Evolutionary conservation across 495 filamentous ascomycete genomes (phyloP).

Genomic region (Daldinia bambusicola): DNA sequence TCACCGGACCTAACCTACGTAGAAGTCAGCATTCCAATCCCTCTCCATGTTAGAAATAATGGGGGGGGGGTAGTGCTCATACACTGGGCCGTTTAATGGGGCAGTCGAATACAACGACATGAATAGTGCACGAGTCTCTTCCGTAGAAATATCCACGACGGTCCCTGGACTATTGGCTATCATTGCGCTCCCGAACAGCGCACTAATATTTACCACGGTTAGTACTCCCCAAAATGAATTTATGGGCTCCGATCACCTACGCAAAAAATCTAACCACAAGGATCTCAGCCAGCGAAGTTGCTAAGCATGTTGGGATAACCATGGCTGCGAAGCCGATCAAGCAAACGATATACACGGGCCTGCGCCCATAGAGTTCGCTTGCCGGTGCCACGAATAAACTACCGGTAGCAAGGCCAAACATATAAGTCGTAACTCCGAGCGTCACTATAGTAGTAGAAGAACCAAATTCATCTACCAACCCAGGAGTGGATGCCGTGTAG

Average conservation of each 20-base stretch:
- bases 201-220: conserved; percentile 52
- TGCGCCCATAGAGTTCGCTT: conserved; percentile 81
- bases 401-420: conserved; percentile 77
- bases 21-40: background rate
- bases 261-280: conserved; percentile 79
- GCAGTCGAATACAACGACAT: conserved; percentile 82
- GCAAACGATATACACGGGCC: conserved; percentile 74
- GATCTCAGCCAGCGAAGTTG: conserved; percentile 69
- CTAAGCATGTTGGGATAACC: conserved; percentile 76
- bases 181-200: conserved; percentile 80
- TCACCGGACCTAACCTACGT: conserved; percentile 60
- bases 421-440: conserved; percentile 82
- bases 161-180: conserved; percentile 85
- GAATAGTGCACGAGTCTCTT: conserved; percentile 74
- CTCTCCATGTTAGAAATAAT: background rate
- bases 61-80: conserved; percentile 8
- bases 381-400: conserved; percentile 77
- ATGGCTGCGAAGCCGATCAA: conserved; percentile 71
- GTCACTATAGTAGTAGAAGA: conserved; percentile 68
- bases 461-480: conserved; percentile 73
- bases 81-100: conserved; percentile 79
- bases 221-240: conserved; percentile 14
- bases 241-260: conserved; percentile 47
- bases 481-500: conserved; percentile 75
- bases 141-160: conserved; percentile 78